Evolutionary conservation across 331 rosid species (phyloP), one percentile per base, ranked within the genome.

Genomic region (Quercus lobata): DNA sequence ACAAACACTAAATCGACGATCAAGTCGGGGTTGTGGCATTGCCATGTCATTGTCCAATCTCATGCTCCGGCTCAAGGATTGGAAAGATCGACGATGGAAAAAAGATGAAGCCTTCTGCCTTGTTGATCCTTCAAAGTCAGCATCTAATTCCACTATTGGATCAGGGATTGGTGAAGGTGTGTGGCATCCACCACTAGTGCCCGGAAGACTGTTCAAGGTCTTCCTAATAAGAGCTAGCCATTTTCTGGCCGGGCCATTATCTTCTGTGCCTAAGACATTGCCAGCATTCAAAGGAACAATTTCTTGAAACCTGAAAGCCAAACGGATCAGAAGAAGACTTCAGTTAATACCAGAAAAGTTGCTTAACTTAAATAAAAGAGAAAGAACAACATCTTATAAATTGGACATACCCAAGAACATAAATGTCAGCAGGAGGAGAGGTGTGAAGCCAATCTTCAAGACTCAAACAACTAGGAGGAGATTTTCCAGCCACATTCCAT

Each of bases 271-370:
- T 86, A 96, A 85, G 79, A 96, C 99, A 79, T 96, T 96, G 22
- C 99, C 99, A 66, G 99, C 99, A 90, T 96, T 96, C 80, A 96
- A 89, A 76, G 99, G 99, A 56, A 96, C 99, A 78, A 96, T 92
- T 89, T 96, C 99, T 85, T 96, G 99, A 85, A 96, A 96, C 88
- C 99, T 96, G 88, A 77, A 77, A 44, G 68, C 75, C 70, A 73
- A 29, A 65, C 17, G 65, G 83, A 71, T 53, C 69, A 55, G 74
- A 76, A 69, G 49, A 76, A 56, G 30, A 73, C 58, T 82, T 78
- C 60, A 77, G 10, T 77, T 56, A 56, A 62, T 35, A 75, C 10
- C 29, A 29, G 9, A 75, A 80, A 66, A 76, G n/a, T 61, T 75
- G 57, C 24, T 57, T 52, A 52, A 76, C 57, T 5, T 60, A 80